Base-by-base conservation (phyloP, 2,329 filamentous ascomycete genomes). In the Aspergillus thermomutatus region DNA sequence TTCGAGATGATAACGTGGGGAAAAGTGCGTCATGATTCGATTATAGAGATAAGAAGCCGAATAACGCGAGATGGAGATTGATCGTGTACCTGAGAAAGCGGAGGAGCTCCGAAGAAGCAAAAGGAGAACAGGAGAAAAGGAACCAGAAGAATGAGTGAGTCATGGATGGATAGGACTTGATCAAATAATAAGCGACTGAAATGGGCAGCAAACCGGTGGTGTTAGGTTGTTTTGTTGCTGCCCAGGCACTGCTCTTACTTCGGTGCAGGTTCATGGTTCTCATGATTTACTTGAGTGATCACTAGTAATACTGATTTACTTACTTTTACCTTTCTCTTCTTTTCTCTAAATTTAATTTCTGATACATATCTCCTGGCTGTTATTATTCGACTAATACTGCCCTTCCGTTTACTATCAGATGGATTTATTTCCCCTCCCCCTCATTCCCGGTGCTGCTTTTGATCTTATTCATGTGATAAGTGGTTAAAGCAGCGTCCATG, bases 1-100 rank as follows among this genome's bases (percentile, higher is more conserved):
- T 63, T 61, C 59, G 57, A 60, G 64, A 52, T 60, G 63, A 55
- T 59, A 64, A 50, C 55, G 62, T 54, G 63, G 65, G 54, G 66
- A 58, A 64, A 65, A 66, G 63, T 67, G 69, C 70, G 70, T 72
- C 70, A 72, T 72, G 62, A 61, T 72, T 72, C 62, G 66, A 53
- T 37, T 37, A 60, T 50, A 53, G 56, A 55, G 57, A 60, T 58
- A 58, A 56, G 57, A 49, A 48, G 45, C 19, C 50, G 46, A 50
- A 43, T 41, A 52, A 49, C 27, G 31, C 51, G 54, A 23, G 14
- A 57, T 28, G 21, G 26, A 41, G 41, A 49, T 43, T 51, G 45
- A 48, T 57, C 53, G 26, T 46, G 52, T 34, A 28, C 45, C 21
- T 43, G 21, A 51, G 53, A 27, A 53, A 52, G 51, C 31, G 31